Base-by-base conservation (phyloP, 2,329 filamentous ascomycete species). In the Stagonosporopsis tanaceti region DNA sequence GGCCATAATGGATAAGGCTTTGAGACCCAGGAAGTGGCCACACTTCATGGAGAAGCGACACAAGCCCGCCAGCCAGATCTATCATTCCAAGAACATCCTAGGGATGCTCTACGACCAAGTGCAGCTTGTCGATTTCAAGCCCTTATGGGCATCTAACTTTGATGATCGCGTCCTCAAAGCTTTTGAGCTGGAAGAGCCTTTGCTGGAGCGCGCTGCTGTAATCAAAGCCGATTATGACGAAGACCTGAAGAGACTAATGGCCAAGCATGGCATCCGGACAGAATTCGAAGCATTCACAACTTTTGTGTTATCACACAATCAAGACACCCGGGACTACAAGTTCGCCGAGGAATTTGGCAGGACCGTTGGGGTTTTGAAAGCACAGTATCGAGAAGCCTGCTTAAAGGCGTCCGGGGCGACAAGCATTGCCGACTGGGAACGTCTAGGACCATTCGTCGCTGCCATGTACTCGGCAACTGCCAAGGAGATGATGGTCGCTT, bases 221-320 rank as follows among this genome's bases (percentile, higher is more conserved):
- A 78, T 97, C 67, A 99, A 99, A 76, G 71, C 69, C 0, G 80
- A 89, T 28, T 97, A 98, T 64, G 95, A 99, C 68, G 83, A 84
- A 15, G 84, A 87, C 0, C 83, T 98, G 67, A 86, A 85, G 12
- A 86, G 93, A 0, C 82, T 97, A 53, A 93, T 98, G 87, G 89
- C 87, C 1, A 93, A 97, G 68, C 87, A 93, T 64, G 89, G 90
- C 40, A 90, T 98, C 53, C 78, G 80, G 17, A 96, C 91, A 0
- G 95, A 99, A 68, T 97, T 97, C 64, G 95, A 99, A 75, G 85
- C 96, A 11, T 97, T 89, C 87, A 89, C 92, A 0, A 89, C 91
- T 0, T 98, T 97, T 74, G 86, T 93, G 2, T 81, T 98, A 56
- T 84, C 85, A 1, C 91, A 90, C 69, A 90, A 91, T 8, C 83